Percentiles rank a stretch among this genome's conserved stretches.
Conservation (phyloP, 164 flowering plant species). For the Vitis cinerea region DNA sequence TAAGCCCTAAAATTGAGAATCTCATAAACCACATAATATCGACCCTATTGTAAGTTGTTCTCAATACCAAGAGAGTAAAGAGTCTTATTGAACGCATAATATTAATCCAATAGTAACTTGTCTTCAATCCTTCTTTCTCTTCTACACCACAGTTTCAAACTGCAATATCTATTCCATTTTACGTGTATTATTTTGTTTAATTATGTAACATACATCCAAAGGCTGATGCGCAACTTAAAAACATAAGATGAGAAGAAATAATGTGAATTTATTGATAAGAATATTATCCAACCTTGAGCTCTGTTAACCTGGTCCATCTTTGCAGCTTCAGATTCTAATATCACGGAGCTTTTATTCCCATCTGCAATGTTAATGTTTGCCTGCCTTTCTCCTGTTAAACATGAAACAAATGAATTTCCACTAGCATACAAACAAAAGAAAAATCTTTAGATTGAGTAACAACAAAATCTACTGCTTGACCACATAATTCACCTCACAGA, state of each 20-base stretch:
- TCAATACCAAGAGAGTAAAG: no score
- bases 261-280: background rate
- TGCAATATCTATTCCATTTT: no score
- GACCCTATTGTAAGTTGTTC: no score
- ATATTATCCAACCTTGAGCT: conserved; percentile 24
- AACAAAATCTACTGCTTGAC: background rate
- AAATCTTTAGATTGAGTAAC: background rate
- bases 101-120: no score
- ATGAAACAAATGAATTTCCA: background rate
- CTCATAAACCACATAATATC: no score
- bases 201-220: background rate
- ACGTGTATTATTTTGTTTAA: background rate
- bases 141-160: no score
- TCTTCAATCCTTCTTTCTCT: no score
- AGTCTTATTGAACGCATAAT: no score
- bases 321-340: conserved; percentile 41
- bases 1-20: no score
- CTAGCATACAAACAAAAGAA: background rate
- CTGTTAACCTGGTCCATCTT: conserved; percentile 41
- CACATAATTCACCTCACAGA: background rate
- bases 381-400: conserved; percentile 77
- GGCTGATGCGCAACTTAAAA: background rate
- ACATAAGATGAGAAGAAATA: background rate
- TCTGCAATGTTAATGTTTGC: conserved; percentile 81
- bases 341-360: conserved; percentile 47